Percentiles rank a stretch among this genome's conserved stretches.
phyloP scores from a whole-genome alignment of 1,284 basidiomycete species.

The Peniophora sp. region DNA sequence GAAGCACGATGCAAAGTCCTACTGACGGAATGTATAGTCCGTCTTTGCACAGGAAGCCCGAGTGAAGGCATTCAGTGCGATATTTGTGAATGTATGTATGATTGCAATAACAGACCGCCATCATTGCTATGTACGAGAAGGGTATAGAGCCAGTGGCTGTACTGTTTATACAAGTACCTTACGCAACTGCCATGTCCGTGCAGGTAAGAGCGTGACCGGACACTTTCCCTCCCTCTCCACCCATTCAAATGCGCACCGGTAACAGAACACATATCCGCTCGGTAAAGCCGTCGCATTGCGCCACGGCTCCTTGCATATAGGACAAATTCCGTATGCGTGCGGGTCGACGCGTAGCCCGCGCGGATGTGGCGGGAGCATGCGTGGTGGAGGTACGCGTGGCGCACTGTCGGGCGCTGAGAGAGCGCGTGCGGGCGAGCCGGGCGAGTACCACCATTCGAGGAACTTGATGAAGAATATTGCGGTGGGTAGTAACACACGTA shows the following conservation, averaged over 20 bases:
- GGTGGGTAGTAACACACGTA: conserved; percentile 81
- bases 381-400: conserved; percentile 69
- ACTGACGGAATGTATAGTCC: too few species aligned
- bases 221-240: conserved; percentile 75
- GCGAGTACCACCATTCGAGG: conserved; percentile 99
- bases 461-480: conserved; percentile 97
- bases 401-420: conserved; percentile 52
- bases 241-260: conserved; percentile 84
- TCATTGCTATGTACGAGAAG: too few species aligned
- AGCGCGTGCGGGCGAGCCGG: conserved; percentile 77
- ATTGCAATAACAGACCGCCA: too few species aligned
- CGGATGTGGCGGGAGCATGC: conserved; percentile 66
- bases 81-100: too few species aligned
- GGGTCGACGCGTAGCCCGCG: conserved; percentile 52
- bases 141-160: too few species aligned
- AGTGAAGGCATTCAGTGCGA: too few species aligned
- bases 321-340: conserved; percentile 73
- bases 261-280: conserved; percentile 94
- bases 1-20: not conserved
- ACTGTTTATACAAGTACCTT: conserved; percentile 69
- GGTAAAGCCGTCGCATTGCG: conserved; percentile 89
- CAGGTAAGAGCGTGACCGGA: conserved; percentile 78
- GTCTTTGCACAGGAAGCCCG: too few species aligned
- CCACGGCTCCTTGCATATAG: conserved; percentile 70
- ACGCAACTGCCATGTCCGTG: conserved; percentile 75